phyloP scores from a whole-genome alignment of 257 asterid genomes.

The Penstemon davidsonii region DNA sequence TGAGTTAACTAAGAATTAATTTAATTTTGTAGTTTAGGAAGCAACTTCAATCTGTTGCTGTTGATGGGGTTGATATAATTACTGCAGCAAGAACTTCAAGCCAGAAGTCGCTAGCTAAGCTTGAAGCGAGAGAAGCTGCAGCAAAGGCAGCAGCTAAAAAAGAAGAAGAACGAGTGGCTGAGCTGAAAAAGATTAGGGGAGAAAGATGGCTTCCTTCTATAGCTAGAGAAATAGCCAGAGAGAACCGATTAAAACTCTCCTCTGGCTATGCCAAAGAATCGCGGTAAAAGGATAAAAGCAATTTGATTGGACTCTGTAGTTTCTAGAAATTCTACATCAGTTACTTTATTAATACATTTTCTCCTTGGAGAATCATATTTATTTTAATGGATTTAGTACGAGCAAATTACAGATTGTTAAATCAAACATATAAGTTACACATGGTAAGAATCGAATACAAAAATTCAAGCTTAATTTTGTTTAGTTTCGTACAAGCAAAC shows the following conservation, averaged over 20 bases:
- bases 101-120: slow-evolving; percentile 55
- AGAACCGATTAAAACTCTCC: slow-evolving; percentile 29
- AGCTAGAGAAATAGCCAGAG: slow-evolving; percentile 50
- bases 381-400: too few relatives aligned
- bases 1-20: not conserved
- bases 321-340: too few relatives aligned
- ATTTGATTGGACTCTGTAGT: too few relatives aligned
- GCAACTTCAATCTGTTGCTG: slow-evolving; percentile 59
- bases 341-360: too few relatives aligned
- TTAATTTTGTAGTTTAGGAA: slow-evolving; percentile 48
- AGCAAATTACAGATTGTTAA: not conserved
- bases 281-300: too few relatives aligned
- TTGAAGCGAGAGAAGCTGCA: slow-evolving; percentile 72
- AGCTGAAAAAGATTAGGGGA: slow-evolving; percentile 66
- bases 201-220: slow-evolving; percentile 87
- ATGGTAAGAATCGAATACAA: not conserved
- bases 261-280: too few relatives aligned
- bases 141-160: slow-evolving; percentile 59
- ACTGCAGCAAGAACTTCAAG: slow-evolving; percentile 53
- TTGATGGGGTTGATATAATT: slow-evolving; percentile 61
- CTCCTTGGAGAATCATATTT: too few relatives aligned
- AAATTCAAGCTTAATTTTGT: not conserved
- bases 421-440: not conserved
- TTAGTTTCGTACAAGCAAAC: not conserved
- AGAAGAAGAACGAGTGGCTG: slow-evolving; percentile 77